Evolutionary conservation across 148 eudicot genomes (phyloP).

Genomic region (Silene latifolia): DNA sequence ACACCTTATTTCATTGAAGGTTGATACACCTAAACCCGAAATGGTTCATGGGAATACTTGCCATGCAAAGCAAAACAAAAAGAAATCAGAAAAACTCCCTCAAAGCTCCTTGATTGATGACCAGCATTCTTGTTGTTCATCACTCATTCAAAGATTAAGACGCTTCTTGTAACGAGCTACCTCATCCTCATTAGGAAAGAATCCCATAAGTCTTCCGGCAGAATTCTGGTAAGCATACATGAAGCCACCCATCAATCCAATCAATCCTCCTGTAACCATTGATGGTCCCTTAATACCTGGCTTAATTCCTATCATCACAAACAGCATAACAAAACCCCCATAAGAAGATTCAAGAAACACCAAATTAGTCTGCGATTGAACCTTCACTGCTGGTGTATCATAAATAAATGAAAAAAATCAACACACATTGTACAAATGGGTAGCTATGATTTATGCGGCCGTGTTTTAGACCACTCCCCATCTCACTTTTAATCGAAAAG

Average conservation of each 20-base stretch:
- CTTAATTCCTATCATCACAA: constrained; percentile 54
- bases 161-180: constrained; percentile 66
- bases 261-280: constrained; percentile 93
- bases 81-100: not conserved
- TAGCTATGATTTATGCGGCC: too few species aligned
- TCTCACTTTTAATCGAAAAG: not conserved
- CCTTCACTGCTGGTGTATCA: not conserved
- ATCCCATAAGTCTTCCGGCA: constrained; percentile 93
- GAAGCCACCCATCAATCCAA: constrained; percentile 87
- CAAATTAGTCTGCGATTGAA: not conserved
- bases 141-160: constrained; percentile 18
- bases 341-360: not conserved
- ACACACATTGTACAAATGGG: not conserved
- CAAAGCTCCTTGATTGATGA: not conserved
- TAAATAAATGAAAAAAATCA: too few species aligned
- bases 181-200: constrained; percentile 91
- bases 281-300: constrained; percentile 88
- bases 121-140: not conserved
- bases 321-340: not conserved
- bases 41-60: constrained; percentile 7
- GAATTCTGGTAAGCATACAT: constrained; percentile 97
- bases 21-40: constrained; percentile 5
- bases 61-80: not conserved
- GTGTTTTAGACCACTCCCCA: not conserved
- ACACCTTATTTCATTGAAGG: constrained; percentile 4